A percentile compares a stretch with the other conserved stretches of the same genome.
phyloP scores from a whole-genome alignment of 2,329 filamentous ascomycete species.

The Fonsecaea multimorphosa region DNA sequence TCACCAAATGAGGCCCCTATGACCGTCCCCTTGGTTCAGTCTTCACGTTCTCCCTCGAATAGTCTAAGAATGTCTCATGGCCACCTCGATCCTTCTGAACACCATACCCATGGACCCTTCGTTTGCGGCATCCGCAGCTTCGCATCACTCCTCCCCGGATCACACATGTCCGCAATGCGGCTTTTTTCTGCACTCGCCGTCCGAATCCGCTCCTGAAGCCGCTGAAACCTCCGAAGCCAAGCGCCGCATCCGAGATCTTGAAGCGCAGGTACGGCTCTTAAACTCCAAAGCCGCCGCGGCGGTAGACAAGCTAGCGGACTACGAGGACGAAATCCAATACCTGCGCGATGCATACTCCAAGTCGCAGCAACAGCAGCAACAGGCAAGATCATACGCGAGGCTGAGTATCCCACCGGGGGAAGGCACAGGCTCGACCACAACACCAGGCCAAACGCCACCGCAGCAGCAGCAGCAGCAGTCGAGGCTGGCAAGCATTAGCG shows the following conservation, averaged over 20 bases:
- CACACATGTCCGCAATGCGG: conserved; percentile 50
- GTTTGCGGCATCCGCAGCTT: conserved; percentile 19
- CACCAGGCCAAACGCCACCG: conserved; percentile 6
- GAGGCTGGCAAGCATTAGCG: conserved; percentile 38
- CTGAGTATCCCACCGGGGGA: conserved; percentile 22
- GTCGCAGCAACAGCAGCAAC: conserved; percentile 32
- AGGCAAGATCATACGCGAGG: conserved; percentile 32
- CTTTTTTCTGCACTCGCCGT: conserved; percentile 40
- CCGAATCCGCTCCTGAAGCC: conserved; percentile 38
- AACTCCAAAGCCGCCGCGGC: conserved; percentile 60
- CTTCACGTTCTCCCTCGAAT: not conserved
- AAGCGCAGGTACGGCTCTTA: conserved; percentile 60
- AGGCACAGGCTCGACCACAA: conserved; percentile 18
- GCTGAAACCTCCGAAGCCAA: conserved; percentile 45
- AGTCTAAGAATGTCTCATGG: conserved; percentile 26
- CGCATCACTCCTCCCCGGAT: conserved; percentile 13
- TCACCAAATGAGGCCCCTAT: not conserved
- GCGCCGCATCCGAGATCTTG: conserved; percentile 57
- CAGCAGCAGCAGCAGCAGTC: conserved; percentile 22
- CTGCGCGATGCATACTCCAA: conserved; percentile 46
- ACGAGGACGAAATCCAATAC: conserved; percentile 66
- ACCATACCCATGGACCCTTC: conserved; percentile 26
- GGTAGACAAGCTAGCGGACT: conserved; percentile 65
- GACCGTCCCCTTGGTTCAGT: not conserved
- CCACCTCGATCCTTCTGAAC: conserved; percentile 24